Base-by-base conservation (phyloP, 1,284 basidiomycete species). In the Amylostereum chailletii region DNA sequence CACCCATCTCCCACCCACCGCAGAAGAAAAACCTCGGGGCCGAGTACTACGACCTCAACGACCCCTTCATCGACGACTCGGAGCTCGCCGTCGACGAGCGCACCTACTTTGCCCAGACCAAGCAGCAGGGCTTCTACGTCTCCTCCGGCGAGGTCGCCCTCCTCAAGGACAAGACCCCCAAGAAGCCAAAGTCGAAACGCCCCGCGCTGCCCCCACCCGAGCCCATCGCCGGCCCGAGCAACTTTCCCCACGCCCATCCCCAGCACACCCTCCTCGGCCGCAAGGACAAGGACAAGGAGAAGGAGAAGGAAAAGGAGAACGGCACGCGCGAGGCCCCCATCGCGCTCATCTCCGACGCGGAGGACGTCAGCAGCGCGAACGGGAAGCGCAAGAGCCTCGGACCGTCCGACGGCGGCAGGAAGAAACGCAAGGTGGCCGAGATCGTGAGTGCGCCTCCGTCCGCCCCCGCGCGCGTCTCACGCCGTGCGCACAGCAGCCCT, bases 51-150 rank as follows among this genome's bases (percentile, higher is more conserved):
- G 94, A 99, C 68, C 74, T 86, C 19, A 74, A 77, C 1, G 95
- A 99, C 68, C 89, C 91, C 0, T 98, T 98, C 69, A 97, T 99
- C 61, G 95, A 99, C 72, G 95, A 99, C 68, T 92, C 92, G 0
- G 94, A 99, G 63, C 76, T 96, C 49, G 83, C 81, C 26, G 72
- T 94, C 40, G 94, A 97, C 68, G 86, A 94, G 61, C 85, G 93
- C 1, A 92, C 88, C 2, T 90, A 83, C 67, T 90, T 92, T 60
- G 90, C 88, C n/a, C 86, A 93, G 66, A 94, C 94, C 2, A 92
- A 90, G 66, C 89, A 94, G 59, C 85, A 91, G 58, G 94, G 94
- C 1, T 97, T 94, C 71, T 96, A 94, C 60, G 93, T 97, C 26
- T 89, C 86, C 9, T 78, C 78, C 30, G 92, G 92, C 0, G 82